A percentile compares a stretch with the other conserved stretches of the same genome.
Evolutionary conservation across 257 asterid genomes (phyloP).

Genomic region (Solanum chmielewskii): DNA sequence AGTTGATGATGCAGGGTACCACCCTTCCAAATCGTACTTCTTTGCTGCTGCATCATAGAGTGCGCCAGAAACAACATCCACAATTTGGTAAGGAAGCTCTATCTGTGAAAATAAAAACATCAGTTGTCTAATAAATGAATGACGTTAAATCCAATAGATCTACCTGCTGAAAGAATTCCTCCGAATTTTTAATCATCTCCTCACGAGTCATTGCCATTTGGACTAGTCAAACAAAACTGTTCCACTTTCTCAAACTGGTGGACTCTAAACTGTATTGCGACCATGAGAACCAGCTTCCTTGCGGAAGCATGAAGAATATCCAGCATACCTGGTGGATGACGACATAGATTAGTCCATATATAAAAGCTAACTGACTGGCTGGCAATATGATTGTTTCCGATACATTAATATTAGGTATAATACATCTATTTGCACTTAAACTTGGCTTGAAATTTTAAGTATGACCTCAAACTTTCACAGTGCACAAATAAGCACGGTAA

Average conservation of each 20-base stretch:
- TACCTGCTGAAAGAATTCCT: slow-evolving; percentile 81
- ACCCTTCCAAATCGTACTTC: slow-evolving; percentile 88
- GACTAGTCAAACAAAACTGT: slow-evolving; percentile 80
- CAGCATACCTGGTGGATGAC: slow-evolving; percentile 52
- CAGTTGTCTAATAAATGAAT: background rate
- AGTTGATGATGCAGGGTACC: slow-evolving; percentile 24
- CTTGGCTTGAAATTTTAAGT: too few relatives aligned
- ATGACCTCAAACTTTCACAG: too few relatives aligned
- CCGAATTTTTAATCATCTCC: slow-evolving; percentile 79
- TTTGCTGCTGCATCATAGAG: slow-evolving; percentile 93
- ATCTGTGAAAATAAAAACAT: slow-evolving; percentile 28
- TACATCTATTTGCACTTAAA: too few relatives aligned
- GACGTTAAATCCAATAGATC: background rate
- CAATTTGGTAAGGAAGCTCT: slow-evolving; percentile 71
- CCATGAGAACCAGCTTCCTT: slow-evolving; percentile 98
- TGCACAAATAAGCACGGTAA: too few relatives aligned
- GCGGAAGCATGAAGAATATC: slow-evolving; percentile 84
- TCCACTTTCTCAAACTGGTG: slow-evolving; percentile 94
- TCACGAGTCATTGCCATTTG: slow-evolving; percentile 73
- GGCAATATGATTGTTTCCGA: background rate
- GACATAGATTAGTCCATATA: background rate
- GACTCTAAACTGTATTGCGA: slow-evolving; percentile 76
- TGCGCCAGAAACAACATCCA: slow-evolving; percentile 84
- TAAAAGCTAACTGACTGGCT: background rate
- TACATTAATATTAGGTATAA: background rate